phyloP scores from a whole-genome alignment of 345 rosid genomes.

The Draba incana region DNA sequence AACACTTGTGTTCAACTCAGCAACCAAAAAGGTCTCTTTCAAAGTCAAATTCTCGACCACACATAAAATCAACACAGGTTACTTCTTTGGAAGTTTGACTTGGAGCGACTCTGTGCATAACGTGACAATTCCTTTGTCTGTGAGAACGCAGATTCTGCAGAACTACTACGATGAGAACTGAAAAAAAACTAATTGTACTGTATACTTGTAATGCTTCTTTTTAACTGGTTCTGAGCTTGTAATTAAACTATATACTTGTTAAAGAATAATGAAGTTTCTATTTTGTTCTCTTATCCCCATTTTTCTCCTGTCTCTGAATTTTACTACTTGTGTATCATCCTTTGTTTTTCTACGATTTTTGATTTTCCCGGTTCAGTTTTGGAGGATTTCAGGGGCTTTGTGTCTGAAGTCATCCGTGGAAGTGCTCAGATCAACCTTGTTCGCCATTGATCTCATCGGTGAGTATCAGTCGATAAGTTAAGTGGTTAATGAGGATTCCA shows the following conservation, averaged over 20 bases:
- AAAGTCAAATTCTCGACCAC: slow-evolving; percentile 36
- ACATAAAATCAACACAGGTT: slow-evolving; percentile 47
- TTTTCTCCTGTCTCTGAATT: not conserved
- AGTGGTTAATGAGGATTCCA: slow-evolving; percentile 1
- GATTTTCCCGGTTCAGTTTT: too few species aligned
- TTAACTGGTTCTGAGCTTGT: too few species aligned
- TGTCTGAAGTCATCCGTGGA: too few species aligned
- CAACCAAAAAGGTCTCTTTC: slow-evolving; percentile 35
- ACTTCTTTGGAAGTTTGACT: slow-evolving; percentile 51
- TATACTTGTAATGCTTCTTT: not conserved
- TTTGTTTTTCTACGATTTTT: too few species aligned
- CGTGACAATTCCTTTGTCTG: slow-evolving; percentile 51
- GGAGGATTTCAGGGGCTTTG: too few species aligned
- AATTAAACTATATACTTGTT: too few species aligned
- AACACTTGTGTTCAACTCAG: slow-evolving; percentile 34
- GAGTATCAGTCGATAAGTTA: not conserved
- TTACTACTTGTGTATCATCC: too few species aligned
- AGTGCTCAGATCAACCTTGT: not conserved
- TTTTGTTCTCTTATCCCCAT: not conserved
- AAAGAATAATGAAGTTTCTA: not conserved
- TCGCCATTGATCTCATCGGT: not conserved
- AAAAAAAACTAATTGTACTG: slow-evolving; percentile 7
- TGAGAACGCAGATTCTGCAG: slow-evolving; percentile 40
- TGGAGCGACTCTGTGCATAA: slow-evolving; percentile 43
- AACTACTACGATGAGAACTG: slow-evolving; percentile 35